Evolutionary conservation across 1,139 yeast species (phyloP).

Genomic region (Sugiyamaella pinicola): DNA sequence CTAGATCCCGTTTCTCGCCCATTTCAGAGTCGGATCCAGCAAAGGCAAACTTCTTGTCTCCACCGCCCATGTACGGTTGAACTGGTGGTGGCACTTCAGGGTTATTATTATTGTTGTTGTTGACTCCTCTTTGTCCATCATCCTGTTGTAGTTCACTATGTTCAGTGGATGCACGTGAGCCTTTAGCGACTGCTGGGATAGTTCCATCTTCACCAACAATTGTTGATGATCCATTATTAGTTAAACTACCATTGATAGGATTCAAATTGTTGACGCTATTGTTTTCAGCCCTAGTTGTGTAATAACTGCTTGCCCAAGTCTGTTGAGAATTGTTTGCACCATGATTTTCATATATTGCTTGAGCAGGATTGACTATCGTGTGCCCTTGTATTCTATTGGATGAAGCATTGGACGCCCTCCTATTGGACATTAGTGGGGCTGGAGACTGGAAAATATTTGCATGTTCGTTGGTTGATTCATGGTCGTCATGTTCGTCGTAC

Average conservation of each 20-base stretch:
- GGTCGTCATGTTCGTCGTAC: slow-evolving; percentile 18
- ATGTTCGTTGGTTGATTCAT: slow-evolving; percentile 17
- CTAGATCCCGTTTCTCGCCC: not conserved
- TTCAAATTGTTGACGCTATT: slow-evolving; percentile 1
- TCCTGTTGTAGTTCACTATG: not conserved
- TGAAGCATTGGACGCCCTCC: slow-evolving; percentile 9
- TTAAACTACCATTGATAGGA: not conserved
- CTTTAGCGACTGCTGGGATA: slow-evolving; percentile 1
- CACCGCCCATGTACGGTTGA: slow-evolving; percentile 6
- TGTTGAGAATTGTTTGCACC: slow-evolving; percentile 11
- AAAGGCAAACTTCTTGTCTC: not conserved
- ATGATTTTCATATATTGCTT: slow-evolving; percentile 10
- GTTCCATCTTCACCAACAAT: slow-evolving; percentile 14
- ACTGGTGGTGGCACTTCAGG: slow-evolving; percentile 11
- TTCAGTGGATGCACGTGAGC: not conserved
- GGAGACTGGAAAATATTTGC: slow-evolving; percentile 14
- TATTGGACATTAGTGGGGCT: slow-evolving; percentile 2
- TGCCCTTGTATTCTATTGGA: not conserved
- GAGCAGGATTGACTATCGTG: slow-evolving; percentile 1
- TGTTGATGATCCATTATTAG: slow-evolving; percentile 15
- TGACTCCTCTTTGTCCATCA: not conserved
- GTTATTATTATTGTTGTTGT: not conserved
- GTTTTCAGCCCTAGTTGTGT: not conserved
- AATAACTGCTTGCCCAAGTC: slow-evolving; percentile 15
- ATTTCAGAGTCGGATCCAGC: not conserved